A percentile compares a stretch with the other conserved stretches of the same genome.
Evolutionary conservation across 768 basidiomycete species (phyloP).

Genomic region (Mrakia frigida): DNA sequence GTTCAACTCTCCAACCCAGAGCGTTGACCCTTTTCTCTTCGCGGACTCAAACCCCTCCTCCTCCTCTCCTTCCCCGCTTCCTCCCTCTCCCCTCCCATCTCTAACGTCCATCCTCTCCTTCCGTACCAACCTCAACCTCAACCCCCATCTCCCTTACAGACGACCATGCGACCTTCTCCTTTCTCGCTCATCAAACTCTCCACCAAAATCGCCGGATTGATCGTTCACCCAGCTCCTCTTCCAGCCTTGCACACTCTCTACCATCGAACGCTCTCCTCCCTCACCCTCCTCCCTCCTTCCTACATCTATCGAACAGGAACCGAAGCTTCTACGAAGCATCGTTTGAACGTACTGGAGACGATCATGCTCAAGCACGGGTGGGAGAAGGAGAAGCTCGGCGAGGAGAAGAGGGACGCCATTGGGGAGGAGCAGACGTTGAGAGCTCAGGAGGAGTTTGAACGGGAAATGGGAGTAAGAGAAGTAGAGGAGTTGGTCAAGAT

Average conservation of each 20-base stretch:
- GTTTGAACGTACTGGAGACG: slow-evolving; percentile 62
- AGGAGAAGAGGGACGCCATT: slow-evolving; percentile 54
- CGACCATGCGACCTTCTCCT: slow-evolving; percentile 16
- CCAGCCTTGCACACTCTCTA: slow-evolving; percentile 71
- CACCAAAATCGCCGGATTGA: slow-evolving; percentile 81
- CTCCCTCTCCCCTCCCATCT: neutral
- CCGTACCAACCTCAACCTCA: neutral
- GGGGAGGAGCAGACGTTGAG: neutral
- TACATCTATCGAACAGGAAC: slow-evolving; percentile 86
- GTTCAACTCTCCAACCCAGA: neutral
- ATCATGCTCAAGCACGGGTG: neutral
- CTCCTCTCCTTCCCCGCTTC: neutral
- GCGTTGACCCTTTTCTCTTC: neutral
- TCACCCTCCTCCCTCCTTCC: slow-evolving; percentile 64
- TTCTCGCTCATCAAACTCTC: slow-evolving; percentile 58
- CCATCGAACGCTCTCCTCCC: slow-evolving; percentile 64
- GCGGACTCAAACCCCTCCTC: neutral
- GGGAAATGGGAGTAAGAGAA: slow-evolving; percentile 70
- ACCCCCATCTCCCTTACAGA: neutral
- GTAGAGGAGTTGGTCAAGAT: slow-evolving; percentile 80
- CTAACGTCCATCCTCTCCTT: slow-evolving; percentile 10
- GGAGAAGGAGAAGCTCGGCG: neutral
- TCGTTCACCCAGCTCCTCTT: slow-evolving; percentile 77
- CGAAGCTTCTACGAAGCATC: slow-evolving; percentile 75
- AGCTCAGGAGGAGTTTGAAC: slow-evolving; percentile 58